Evolutionary conservation across 1,284 basidiomycete species (phyloP).

Genomic region (Marasmius tenuissimus): DNA sequence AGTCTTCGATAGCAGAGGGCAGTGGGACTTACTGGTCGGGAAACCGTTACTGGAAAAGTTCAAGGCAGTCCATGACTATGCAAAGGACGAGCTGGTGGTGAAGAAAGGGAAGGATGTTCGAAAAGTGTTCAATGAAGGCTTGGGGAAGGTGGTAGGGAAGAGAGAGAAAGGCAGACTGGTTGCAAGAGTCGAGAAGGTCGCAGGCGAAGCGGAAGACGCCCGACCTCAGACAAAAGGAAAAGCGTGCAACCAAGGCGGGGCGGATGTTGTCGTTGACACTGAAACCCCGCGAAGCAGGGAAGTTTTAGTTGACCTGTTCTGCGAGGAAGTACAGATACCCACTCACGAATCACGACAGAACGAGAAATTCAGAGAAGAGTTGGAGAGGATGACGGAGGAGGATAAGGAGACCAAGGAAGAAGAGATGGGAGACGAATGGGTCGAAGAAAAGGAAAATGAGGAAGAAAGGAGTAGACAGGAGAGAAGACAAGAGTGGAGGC

Average conservation of each 20-base stretch:
- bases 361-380: too few species aligned
- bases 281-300: too few species aligned
- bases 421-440: too few species aligned
- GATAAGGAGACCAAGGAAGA: too few species aligned
- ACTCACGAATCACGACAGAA: too few species aligned
- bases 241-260: conserved; percentile 1
- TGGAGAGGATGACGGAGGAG: too few species aligned
- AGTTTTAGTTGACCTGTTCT: too few species aligned
- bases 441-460: too few species aligned
- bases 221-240: background rate
- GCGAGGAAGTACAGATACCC: too few species aligned
- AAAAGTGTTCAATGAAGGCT: background rate
- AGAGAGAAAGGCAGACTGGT: background rate
- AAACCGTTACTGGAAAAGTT: conserved; percentile 28
- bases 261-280: too few species aligned
- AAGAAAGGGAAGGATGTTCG: background rate
- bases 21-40: conserved; percentile 32
- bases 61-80: conserved; percentile 25
- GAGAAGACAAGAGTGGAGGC: too few species aligned
- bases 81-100: conserved; percentile 15
- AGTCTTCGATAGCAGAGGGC: conserved; percentile 29
- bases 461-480: too few species aligned
- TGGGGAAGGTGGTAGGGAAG: background rate
- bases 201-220: background rate
- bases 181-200: background rate